Percentiles rank a stretch among this genome's conserved stretches.
Evolutionary conservation across 345 rosid species (phyloP).

Genomic region (Sapria himalayana): DNA sequence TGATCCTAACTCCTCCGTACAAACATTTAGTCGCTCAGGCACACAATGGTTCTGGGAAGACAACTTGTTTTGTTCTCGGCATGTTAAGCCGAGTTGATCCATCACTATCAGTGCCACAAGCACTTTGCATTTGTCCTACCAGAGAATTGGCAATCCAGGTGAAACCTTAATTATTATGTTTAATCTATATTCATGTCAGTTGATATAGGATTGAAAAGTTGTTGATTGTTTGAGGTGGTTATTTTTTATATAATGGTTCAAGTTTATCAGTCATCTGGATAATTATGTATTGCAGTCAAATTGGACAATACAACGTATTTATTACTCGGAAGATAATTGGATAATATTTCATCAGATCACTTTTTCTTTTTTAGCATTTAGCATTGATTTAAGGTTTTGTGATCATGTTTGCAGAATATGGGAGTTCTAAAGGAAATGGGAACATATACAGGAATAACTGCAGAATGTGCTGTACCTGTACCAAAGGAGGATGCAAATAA

Average conservation of each 20-base stretch:
- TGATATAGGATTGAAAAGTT: not conserved
- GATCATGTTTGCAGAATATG: conserved; percentile 42
- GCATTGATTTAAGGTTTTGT: too few species aligned
- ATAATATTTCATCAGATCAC: too few species aligned
- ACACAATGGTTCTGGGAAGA: conserved; percentile 91
- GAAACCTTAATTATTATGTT: not conserved
- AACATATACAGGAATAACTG: conserved; percentile 55
- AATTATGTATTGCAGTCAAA: too few species aligned
- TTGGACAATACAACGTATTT: too few species aligned
- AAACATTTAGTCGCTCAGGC: conserved; percentile 86
- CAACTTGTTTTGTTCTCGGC: conserved; percentile 90
- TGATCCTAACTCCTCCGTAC: conserved; percentile 77
- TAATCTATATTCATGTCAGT: not conserved
- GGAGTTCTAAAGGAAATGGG: conserved; percentile 94
- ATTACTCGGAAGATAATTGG: too few species aligned
- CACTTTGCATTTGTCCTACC: conserved; percentile 91
- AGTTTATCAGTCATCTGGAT: too few species aligned
- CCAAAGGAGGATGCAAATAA: conserved; percentile 22
- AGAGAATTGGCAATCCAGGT: conserved; percentile 92
- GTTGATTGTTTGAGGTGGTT: too few species aligned
- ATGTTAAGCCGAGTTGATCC: conserved; percentile 82
- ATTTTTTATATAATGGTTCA: too few species aligned
- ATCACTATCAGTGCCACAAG: conserved; percentile 37
- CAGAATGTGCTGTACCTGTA: conserved; percentile 56
- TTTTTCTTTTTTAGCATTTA: not conserved